Conservation (phyloP, 305 asterid species). For the Solanum hybrid region DNA sequence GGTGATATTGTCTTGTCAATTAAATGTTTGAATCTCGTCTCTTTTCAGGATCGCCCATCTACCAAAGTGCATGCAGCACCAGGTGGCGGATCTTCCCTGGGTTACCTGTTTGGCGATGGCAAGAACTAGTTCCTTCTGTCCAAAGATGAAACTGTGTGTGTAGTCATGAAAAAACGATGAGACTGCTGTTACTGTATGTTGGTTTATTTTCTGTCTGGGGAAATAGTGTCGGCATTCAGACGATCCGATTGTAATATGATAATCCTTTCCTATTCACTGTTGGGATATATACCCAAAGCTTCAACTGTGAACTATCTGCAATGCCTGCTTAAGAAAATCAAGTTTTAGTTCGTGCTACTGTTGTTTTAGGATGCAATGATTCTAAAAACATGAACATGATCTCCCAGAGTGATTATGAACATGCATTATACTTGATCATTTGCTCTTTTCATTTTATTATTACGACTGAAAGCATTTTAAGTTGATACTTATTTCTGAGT, state of each 20-base stretch:
- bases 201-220: conserved; percentile 5
- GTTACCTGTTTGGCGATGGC: conserved; percentile 19
- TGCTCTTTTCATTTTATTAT: neutral
- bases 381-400: neutral
- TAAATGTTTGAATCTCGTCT: neutral
- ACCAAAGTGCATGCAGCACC: conserved; percentile 24
- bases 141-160: neutral
- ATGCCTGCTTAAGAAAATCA: neutral
- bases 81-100: conserved; percentile 23
- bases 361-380: neutral
- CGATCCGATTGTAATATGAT: conserved; percentile 11
- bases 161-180: neutral
- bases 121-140: conserved; percentile 7
- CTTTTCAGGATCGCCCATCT: conserved; percentile 36
- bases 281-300: conserved; percentile 2
- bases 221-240: neutral
- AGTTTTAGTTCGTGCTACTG: neutral
- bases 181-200: conserved; percentile 2
- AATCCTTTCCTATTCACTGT: neutral
- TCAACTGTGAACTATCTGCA: neutral
- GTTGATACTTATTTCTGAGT: neutral
- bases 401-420: neutral
- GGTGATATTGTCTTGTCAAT: neutral
- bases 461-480: neutral
- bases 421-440: neutral